A percentile compares a stretch with the other conserved stretches of the same genome.
Evolutionary conservation across 2,329 filamentous ascomycete species (phyloP).

Genomic region (Penicillium sp.): DNA sequence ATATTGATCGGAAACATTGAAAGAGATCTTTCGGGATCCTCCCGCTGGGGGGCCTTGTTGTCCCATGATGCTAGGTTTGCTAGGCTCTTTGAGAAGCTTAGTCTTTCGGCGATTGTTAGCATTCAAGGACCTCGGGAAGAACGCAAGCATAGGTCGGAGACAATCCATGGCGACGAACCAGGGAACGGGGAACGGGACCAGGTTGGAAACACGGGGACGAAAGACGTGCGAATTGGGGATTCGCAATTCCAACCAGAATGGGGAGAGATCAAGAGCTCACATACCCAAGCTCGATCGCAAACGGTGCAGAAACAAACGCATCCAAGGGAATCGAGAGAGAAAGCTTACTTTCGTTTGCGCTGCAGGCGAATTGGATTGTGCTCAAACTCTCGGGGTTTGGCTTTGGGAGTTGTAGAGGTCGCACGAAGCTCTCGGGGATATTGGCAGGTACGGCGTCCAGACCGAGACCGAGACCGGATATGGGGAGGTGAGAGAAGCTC

Average conservation of each 20-base stretch:
- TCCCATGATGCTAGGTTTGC: slow-evolving; percentile 36
- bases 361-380: slow-evolving; percentile 4
- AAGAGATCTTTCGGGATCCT: slow-evolving; percentile 88
- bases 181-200: background rate
- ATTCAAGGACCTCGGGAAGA: slow-evolving; percentile 2
- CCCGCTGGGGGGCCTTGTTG: slow-evolving; percentile 50
- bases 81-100: slow-evolving; percentile 2
- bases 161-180: slow-evolving; percentile 7
- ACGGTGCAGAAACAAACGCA: background rate
- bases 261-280: background rate
- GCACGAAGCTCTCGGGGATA: background rate
- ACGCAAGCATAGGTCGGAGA: slow-evolving; percentile 2
- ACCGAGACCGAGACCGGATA: background rate
- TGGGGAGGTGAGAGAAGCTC: background rate
- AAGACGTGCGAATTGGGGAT: background rate
- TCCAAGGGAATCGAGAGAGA: background rate
- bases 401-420: slow-evolving; percentile 1
- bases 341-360: slow-evolving; percentile 21
- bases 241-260: background rate
- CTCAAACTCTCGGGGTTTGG: background rate
- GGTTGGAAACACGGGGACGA: background rate
- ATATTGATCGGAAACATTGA: slow-evolving; percentile 99
- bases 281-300: background rate
- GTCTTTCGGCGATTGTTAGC: slow-evolving; percentile 13
- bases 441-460: slow-evolving; percentile 7